These are phyloP conservation scores for Metschnikowia kunwiensis DNA, from an alignment of 805 yeast genomes.

Conservation along the genomic window DNA sequence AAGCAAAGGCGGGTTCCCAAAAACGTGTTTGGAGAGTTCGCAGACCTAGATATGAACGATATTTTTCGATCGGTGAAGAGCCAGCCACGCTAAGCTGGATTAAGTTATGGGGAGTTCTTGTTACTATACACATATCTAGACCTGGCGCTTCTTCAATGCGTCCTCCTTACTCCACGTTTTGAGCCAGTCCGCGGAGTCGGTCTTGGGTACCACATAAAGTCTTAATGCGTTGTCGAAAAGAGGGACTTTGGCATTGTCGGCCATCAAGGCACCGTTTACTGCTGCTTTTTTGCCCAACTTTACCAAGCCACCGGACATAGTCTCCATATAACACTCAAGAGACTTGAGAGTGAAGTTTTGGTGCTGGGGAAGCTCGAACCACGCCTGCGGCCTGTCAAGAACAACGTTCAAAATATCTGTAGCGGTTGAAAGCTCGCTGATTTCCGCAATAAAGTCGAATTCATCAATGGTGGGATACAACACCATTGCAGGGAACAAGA, in stretches of 20 bases:
- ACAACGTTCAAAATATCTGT: conserved; percentile 58
- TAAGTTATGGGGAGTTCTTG: background rate
- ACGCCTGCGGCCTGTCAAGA: conserved; percentile 60
- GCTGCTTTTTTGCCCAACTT: conserved; percentile 78
- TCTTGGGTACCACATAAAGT: conserved; percentile 76
- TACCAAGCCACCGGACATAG: conserved; percentile 77
- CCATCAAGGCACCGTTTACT: conserved; percentile 60
- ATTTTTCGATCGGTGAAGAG: conserved; percentile 42
- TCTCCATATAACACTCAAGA: conserved; percentile 77
- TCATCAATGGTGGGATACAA: conserved; percentile 82
- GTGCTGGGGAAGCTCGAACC: conserved; percentile 65
- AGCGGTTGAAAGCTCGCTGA: conserved; percentile 70
- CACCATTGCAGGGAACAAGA: conserved; percentile 76
- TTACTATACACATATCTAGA: background rate
- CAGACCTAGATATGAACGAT: conserved; percentile 65
- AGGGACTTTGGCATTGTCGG: conserved; percentile 64
- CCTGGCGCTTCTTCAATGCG: conserved; percentile 47
- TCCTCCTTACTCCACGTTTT: conserved; percentile 58
- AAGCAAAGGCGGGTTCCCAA: conserved; percentile 54
- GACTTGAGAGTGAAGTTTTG: conserved; percentile 54
- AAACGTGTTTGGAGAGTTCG: conserved; percentile 70
- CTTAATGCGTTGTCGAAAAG: conserved; percentile 71
- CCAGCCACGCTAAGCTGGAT: conserved; percentile 20
- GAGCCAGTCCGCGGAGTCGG: conserved; percentile 63
- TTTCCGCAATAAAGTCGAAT: conserved; percentile 74